phyloP scores from a whole-genome alignment of 129 eudicot species.

The Pseudognaphalium luteoalbum region DNA sequence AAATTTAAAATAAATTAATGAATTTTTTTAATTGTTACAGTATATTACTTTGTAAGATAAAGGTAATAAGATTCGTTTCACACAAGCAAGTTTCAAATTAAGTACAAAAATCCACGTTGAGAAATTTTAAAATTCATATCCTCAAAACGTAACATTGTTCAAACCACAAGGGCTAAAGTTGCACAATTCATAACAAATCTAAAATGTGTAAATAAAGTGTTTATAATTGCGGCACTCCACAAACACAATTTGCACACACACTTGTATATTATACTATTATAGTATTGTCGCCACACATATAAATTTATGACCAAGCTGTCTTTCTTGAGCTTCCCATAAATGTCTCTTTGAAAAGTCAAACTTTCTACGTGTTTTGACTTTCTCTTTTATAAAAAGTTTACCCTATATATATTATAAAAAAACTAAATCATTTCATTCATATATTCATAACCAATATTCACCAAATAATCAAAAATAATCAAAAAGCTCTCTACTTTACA shows the following conservation, averaged over 20 bases:
- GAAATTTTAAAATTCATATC: not conserved
- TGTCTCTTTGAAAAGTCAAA: constrained; percentile 30
- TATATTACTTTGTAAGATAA: not conserved
- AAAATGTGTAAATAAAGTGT: not conserved
- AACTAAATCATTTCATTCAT: not conserved
- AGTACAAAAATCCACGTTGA: not conserved
- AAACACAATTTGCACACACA: constrained; percentile 29
- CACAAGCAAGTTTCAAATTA: not conserved
- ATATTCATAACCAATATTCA: constrained; percentile 12
- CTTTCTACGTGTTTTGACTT: constrained; percentile 45
- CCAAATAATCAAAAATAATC: not conserved
- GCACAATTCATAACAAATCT: not conserved
- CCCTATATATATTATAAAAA: not conserved
- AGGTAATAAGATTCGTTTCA: not conserved
- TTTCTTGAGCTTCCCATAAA: constrained; percentile 19
- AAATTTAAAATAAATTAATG: too few relatives aligned
- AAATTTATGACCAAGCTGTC: constrained; percentile 12
- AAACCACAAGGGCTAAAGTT: not conserved
- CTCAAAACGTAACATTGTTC: not conserved
- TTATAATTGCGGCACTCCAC: constrained; percentile 18
- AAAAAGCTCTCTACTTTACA: constrained; percentile 24
- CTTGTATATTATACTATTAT: too few relatives aligned
- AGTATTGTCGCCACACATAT: constrained; percentile 25
- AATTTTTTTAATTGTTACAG: too few relatives aligned
- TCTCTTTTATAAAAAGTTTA: not conserved